These are phyloP conservation scores for Boletus sp. DNA, from an alignment of 1,284 basidiomycete species.

Conservation along the genomic window DNA sequence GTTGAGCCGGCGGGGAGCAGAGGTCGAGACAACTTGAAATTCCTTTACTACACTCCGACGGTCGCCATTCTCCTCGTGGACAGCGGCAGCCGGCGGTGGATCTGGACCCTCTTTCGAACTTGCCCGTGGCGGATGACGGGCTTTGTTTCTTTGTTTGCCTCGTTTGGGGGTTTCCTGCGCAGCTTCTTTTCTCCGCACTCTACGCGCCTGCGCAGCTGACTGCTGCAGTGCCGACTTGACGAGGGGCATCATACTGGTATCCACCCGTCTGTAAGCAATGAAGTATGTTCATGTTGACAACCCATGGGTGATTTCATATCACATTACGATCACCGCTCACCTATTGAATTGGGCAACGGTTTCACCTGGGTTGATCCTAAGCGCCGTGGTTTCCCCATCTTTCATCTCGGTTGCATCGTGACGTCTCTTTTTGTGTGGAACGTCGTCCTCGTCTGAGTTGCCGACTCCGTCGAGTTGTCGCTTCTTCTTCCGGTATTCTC, in stretches of 20 bases:
- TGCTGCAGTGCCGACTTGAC: constrained; percentile 58
- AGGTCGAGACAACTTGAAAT: constrained; percentile 51
- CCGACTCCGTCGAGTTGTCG: constrained; percentile 37
- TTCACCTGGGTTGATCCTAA: constrained; percentile 62
- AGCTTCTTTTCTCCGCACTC: constrained; percentile 41
- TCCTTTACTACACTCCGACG: constrained; percentile 42
- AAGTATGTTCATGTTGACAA: constrained; percentile 9
- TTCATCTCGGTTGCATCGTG: constrained; percentile 22
- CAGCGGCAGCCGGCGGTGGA: constrained; percentile 12
- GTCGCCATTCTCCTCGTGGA: constrained; percentile 22
- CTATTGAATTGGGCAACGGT: constrained; percentile 70
- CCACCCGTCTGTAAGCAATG: constrained; percentile 53
- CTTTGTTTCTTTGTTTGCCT: constrained; percentile 18
- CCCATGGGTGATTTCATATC: constrained; percentile 8
- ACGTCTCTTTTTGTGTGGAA: constrained; percentile 39
- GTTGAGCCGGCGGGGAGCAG: constrained; percentile 61
- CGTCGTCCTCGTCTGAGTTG: constrained; percentile 27
- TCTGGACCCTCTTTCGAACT: constrained; percentile 17
- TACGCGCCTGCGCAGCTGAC: constrained; percentile 50
- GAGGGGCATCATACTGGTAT: constrained; percentile 60
- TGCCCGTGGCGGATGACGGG: constrained; percentile 11
- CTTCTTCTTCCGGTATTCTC: constrained; percentile 51
- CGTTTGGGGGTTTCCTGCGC: constrained; percentile 24
- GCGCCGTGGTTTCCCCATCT: constrained; percentile 23
- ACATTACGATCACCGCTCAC: constrained; percentile 37